These are phyloP conservation scores for Leccinum solheimii DNA, from an alignment of 1,284 basidiomycete genomes.

Conservation along the genomic window DNA sequence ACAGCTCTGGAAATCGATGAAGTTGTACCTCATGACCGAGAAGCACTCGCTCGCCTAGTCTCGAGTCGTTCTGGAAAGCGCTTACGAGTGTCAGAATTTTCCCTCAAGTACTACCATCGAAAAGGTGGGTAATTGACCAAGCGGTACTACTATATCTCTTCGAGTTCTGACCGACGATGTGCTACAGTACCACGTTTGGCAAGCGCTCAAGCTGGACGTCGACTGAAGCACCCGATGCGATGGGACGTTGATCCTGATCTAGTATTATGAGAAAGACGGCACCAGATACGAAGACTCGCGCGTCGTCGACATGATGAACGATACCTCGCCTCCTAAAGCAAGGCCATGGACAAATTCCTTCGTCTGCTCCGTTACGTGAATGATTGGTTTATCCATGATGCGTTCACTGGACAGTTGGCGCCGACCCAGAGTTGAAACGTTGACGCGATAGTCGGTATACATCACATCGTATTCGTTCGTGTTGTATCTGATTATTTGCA, in stretches of 20 bases:
- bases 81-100: no score
- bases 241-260: slow-evolving; percentile 51
- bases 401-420: slow-evolving; percentile 3
- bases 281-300: slow-evolving; percentile 47
- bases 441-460: slow-evolving; percentile 7
- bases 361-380: slow-evolving; percentile 50
- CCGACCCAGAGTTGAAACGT: not conserved
- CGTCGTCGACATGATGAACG: slow-evolving; percentile 52
- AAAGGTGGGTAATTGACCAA: slow-evolving; percentile 32
- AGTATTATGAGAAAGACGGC: slow-evolving; percentile 58
- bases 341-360: slow-evolving; percentile 50
- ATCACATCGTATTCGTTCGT: not conserved
- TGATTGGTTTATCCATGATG: slow-evolving; percentile 21
- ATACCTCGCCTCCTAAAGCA: slow-evolving; percentile 40
- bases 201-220: slow-evolving; percentile 48
- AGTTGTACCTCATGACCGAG: no score
- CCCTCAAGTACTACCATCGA: slow-evolving; percentile 31
- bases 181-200: slow-evolving; percentile 53
- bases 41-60: no score
- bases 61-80: no score
- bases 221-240: slow-evolving; percentile 49
- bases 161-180: slow-evolving; percentile 4
- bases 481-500: not conserved
- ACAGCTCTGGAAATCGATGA: no score
- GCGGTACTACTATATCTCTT: not conserved